These are phyloP conservation scores for Kuraishia ogatae DNA, from an alignment of 805 yeast species.

Conservation along the genomic window DNA sequence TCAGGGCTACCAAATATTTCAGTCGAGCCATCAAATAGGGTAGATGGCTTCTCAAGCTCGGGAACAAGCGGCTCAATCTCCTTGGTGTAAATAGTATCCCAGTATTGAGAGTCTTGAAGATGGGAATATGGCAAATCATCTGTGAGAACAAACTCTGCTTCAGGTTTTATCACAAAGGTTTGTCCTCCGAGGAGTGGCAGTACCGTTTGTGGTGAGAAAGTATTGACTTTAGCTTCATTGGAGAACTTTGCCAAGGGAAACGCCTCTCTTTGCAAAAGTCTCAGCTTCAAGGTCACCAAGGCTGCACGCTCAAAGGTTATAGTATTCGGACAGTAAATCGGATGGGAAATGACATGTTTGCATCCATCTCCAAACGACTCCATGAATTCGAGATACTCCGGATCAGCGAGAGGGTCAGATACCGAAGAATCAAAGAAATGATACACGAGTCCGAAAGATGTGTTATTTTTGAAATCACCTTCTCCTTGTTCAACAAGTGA, in stretches of 20 bases:
- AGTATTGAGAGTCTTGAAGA: constrained; percentile 10
- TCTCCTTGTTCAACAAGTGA: constrained; percentile 19
- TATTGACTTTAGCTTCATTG: constrained; percentile 14
- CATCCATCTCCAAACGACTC: constrained; percentile 41
- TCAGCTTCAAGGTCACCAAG: constrained; percentile 44
- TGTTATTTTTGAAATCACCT: constrained; percentile 17
- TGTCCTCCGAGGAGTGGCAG: constrained; percentile 21
- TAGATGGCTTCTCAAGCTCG: neutral
- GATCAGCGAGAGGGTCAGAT: constrained; percentile 29
- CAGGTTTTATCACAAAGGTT: constrained; percentile 12
- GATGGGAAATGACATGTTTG: constrained; percentile 69
- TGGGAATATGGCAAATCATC: neutral
- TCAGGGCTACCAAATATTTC: neutral
- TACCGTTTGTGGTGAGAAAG: constrained; percentile 9
- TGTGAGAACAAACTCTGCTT: constrained; percentile 1
- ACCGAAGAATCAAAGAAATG: constrained; percentile 64
- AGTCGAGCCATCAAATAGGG: neutral
- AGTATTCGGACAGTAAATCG: constrained; percentile 49
- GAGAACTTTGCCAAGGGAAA: constrained; percentile 33
- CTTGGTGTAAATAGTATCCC: constrained; percentile 25
- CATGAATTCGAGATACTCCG: constrained; percentile 40
- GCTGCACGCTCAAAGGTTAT: constrained; percentile 52
- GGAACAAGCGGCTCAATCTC: constrained; percentile 3
- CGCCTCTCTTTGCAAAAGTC: constrained; percentile 34
- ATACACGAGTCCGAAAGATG: constrained; percentile 48